Conservation (phyloP, 257 asterid species). For the Ocimum tenuiflorum region DNA sequence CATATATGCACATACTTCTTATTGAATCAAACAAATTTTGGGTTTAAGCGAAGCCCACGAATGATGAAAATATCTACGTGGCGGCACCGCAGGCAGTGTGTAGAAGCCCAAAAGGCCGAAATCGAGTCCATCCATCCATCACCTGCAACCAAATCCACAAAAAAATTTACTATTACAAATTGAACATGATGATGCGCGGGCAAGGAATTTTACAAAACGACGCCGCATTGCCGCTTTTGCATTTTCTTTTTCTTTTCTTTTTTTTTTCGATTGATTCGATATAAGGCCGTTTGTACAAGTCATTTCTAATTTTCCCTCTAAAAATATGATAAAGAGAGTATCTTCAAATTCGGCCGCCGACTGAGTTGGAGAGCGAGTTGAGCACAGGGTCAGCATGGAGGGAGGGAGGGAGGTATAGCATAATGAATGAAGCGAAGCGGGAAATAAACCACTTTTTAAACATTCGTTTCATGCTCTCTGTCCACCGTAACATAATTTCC, state of each 20-base stretch:
- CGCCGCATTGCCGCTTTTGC: constrained; percentile 10
- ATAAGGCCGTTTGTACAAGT: background rate
- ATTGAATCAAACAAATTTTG: too few species aligned
- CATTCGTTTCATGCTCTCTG: constrained; percentile 24
- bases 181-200: constrained; percentile 19
- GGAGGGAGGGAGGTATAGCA: constrained; percentile 24
- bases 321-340: background rate
- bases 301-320: background rate
- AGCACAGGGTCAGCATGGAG: constrained; percentile 29
- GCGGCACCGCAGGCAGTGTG: too few species aligned
- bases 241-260: too few species aligned
- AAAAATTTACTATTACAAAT: too few species aligned
- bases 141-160: too few species aligned
- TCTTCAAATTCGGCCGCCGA: constrained; percentile 5
- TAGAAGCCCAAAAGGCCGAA: too few species aligned
- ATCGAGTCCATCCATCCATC: too few species aligned
- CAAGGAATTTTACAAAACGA: constrained; percentile 19
- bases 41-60: too few species aligned
- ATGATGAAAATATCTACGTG: too few species aligned
- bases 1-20: too few species aligned
- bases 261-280: constrained; percentile 14
- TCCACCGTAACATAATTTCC: constrained; percentile 45
- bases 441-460: constrained; percentile 61
- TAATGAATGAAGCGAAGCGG: constrained; percentile 18
- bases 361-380: constrained; percentile 42